Conservation (phyloP, 257 asterid species). For the Solanum commersonii region DNA sequence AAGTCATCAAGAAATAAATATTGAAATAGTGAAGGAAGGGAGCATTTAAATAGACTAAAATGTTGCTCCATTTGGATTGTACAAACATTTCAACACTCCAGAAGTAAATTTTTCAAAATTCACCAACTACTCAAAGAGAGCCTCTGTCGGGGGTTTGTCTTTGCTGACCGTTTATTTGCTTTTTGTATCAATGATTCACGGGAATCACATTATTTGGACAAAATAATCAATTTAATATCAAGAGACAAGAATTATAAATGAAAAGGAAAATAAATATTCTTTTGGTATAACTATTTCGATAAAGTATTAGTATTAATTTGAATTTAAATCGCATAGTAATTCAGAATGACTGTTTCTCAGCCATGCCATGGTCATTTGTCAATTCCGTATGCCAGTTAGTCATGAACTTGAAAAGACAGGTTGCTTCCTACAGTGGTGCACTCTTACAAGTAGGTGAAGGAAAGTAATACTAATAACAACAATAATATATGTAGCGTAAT, state of each 20-base stretch:
- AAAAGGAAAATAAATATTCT: neutral
- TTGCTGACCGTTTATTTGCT: neutral
- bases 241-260: neutral
- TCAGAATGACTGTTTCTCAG: neutral
- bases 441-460: neutral
- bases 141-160: neutral
- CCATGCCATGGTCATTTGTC: neutral
- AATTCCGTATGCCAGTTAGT: neutral
- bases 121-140: neutral
- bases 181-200: neutral
- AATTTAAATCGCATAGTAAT: neutral
- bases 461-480: neutral
- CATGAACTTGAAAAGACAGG: neutral
- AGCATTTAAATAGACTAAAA: neutral
- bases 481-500: no score
- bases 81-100: neutral
- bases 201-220: neutral
- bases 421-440: neutral
- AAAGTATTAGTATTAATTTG: neutral
- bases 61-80: neutral
- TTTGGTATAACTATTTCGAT: neutral
- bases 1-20: neutral
- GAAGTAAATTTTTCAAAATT: neutral
- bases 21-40: neutral
- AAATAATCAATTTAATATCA: neutral